Percentiles rank a stretch among this genome's conserved stretches.
Evolutionary conservation across 2,329 filamentous ascomycete species (phyloP).

Genomic region (Aspergillus tubingensis): DNA sequence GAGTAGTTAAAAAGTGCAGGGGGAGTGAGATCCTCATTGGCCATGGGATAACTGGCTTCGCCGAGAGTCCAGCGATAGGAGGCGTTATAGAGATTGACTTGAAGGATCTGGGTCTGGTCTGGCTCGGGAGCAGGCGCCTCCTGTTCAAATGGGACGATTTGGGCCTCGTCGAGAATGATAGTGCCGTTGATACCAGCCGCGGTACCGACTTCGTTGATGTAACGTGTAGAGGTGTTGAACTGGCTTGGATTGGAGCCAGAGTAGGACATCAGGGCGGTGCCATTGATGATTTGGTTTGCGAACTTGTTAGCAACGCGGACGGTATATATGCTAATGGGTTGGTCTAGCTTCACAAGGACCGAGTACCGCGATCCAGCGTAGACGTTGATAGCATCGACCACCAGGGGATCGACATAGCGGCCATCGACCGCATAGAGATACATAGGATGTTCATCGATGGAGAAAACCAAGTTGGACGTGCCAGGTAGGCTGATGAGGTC

Average conservation of each 20-base stretch:
- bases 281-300: conserved; percentile 56
- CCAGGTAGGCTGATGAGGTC: conserved; percentile 58
- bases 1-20: not conserved
- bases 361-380: conserved; percentile 45
- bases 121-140: conserved; percentile 43
- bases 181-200: conserved; percentile 29
- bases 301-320: conserved; percentile 53
- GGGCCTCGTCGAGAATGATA: conserved; percentile 46
- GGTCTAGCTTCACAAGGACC: conserved; percentile 46
- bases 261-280: conserved; percentile 52
- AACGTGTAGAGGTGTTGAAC: conserved; percentile 37
- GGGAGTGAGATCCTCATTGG: conserved; percentile 26
- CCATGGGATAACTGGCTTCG: conserved; percentile 29
- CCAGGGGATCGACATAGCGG: conserved; percentile 43
- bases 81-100: conserved; percentile 29
- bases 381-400: conserved; percentile 36
- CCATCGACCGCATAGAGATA: conserved; percentile 50
- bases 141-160: conserved; percentile 51
- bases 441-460: conserved; percentile 49
- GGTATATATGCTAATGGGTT: conserved; percentile 40
- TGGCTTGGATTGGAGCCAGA: conserved; percentile 39
- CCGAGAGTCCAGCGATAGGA: conserved; percentile 36
- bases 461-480: conserved; percentile 51
- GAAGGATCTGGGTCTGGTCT: conserved; percentile 49
- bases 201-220: conserved; percentile 54